Evolutionary conservation across 371 early-diverging fungal genomes (phyloP).

Genomic region (Syncephalastrum monosporum): DNA sequence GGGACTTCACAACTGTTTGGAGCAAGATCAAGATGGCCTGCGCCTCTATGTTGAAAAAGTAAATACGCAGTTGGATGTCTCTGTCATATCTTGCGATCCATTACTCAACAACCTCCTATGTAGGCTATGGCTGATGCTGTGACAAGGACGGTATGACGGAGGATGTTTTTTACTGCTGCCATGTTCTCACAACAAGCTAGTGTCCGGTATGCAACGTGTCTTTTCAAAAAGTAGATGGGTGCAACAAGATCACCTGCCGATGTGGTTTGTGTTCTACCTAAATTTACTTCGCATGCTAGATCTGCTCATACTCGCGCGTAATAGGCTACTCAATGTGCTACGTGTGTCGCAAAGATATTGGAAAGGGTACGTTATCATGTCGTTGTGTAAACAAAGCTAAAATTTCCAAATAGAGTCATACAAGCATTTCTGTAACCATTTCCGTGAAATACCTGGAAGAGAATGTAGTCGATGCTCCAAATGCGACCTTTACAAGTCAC

Average conservation of each 20-base stretch:
- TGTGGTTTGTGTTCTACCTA: slow-evolving; percentile 38
- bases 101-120: neutral
- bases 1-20: slow-evolving; percentile 58
- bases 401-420: slow-evolving; percentile 44
- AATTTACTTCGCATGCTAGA: neutral
- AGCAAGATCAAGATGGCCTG: slow-evolving; percentile 55
- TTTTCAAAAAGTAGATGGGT: slow-evolving; percentile 64
- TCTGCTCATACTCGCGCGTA: neutral
- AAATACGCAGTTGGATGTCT: neutral
- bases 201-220: slow-evolving; percentile 61
- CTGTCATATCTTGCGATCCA: neutral
- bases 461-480: slow-evolving; percentile 53
- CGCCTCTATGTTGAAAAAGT: slow-evolving; percentile 61
- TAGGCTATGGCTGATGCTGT: slow-evolving; percentile 67
- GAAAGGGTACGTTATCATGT: slow-evolving; percentile 13
- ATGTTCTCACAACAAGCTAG: slow-evolving; percentile 27
- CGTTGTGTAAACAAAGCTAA: neutral
- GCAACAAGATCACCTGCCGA: slow-evolving; percentile 69
- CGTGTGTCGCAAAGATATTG: slow-evolving; percentile 58
- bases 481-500: slow-evolving; percentile 62
- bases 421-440: slow-evolving; percentile 67
- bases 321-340: slow-evolving; percentile 65
- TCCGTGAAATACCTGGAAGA: slow-evolving; percentile 50
- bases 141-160: slow-evolving; percentile 57
- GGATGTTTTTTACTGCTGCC: neutral